These are phyloP conservation scores for Moniliophthora roreri DNA, from an alignment of 1,284 basidiomycete genomes.

Conservation along the genomic window DNA sequence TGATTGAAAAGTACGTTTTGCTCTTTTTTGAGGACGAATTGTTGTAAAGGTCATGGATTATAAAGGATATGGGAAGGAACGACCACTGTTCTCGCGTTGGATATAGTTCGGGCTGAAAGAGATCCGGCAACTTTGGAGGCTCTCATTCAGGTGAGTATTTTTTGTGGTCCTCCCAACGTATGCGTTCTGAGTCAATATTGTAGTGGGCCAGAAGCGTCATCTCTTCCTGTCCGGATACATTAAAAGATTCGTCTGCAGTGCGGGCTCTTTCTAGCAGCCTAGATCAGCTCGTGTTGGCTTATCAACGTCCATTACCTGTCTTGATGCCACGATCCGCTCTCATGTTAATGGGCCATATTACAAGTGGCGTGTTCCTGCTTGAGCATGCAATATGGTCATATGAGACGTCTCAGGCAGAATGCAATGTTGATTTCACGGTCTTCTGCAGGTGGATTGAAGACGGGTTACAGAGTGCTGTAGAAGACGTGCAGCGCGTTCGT, in stretches of 20 bases:
- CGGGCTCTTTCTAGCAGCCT: constrained; percentile 36
- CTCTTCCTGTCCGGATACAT: constrained; percentile 34
- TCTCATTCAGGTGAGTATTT: constrained; percentile 33
- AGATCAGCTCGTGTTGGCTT: constrained; percentile 33
- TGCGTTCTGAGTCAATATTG: not conserved
- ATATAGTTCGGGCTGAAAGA: constrained; percentile 58
- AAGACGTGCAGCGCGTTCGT: constrained; percentile 38
- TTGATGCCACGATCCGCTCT: constrained; percentile 57
- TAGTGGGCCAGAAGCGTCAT: constrained; percentile 58
- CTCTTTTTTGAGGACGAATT: not conserved
- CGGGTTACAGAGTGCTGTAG: constrained; percentile 37
- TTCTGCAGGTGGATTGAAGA: constrained; percentile 61
- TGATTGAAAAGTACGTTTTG: constrained; percentile 63
- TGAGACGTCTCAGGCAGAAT: constrained; percentile 28
- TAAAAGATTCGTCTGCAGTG: constrained; percentile 26
- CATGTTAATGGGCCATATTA: constrained; percentile 52
- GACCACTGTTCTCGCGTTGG: constrained; percentile 64
- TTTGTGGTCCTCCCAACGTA: not conserved
- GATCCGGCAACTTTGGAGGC: constrained; percentile 31
- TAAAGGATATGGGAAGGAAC: constrained; percentile 79
- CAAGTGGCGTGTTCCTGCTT: constrained; percentile 54
- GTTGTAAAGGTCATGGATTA: not conserved
- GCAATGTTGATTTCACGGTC: constrained; percentile 46
- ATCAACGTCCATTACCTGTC: constrained; percentile 37
- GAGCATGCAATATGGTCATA: constrained; percentile 67